These are phyloP conservation scores for Vigna unguiculata DNA, from an alignment of 306 rosid genomes.

Conservation along the genomic window DNA sequence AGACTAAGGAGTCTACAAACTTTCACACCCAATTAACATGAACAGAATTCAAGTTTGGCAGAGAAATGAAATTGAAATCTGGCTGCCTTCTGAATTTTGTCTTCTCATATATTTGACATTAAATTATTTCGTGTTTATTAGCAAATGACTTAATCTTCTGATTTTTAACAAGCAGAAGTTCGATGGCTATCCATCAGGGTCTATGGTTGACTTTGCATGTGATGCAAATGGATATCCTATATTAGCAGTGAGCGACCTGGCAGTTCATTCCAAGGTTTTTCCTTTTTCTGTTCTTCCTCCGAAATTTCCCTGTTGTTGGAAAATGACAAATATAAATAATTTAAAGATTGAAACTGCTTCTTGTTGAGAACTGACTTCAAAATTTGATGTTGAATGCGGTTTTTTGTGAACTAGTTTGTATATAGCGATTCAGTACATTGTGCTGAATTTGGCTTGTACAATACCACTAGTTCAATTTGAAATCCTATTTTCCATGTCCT, in stretches of 20 bases:
- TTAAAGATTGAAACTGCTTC: constrained; percentile 18
- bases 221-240: constrained; percentile 87
- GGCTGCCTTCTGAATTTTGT: neutral
- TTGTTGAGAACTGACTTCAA: constrained; percentile 29
- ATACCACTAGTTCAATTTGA: constrained; percentile 4
- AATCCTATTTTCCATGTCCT: constrained; percentile 20
- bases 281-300: neutral
- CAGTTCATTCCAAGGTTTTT: constrained; percentile 78
- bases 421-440: constrained; percentile 12
- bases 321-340: constrained; percentile 8
- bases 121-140: constrained; percentile 24
- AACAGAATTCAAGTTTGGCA: neutral
- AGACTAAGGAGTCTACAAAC: constrained; percentile 1
- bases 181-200: constrained; percentile 91
- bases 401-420: constrained; percentile 9
- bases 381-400: constrained; percentile 21
- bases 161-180: constrained; percentile 60
- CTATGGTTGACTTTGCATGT: constrained; percentile 89
- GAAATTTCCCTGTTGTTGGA: neutral
- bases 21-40: constrained; percentile 12
- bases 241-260: constrained; percentile 88
- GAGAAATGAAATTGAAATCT: constrained; percentile 34
- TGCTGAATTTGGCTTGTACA: constrained; percentile 24
- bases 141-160: constrained; percentile 21
- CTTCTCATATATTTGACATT: constrained; percentile 29